These are phyloP conservation scores for Podospora conica DNA, from an alignment of 495 filamentous ascomycete genomes.

Conservation along the genomic window DNA sequence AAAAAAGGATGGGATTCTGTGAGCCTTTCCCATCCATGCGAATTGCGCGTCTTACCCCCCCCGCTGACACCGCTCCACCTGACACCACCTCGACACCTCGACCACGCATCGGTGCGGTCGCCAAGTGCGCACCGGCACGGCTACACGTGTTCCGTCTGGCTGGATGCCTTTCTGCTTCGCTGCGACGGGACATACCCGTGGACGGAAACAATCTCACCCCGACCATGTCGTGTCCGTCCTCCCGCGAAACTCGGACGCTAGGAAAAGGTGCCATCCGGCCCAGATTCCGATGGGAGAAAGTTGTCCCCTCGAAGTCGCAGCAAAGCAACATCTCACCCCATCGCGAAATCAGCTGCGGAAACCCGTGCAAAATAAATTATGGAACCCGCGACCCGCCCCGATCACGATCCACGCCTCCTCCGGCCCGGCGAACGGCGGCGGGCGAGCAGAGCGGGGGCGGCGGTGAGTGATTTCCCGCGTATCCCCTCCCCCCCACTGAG, in stretches of 20 bases:
- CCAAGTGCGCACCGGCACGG: background rate
- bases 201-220: background rate
- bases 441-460: background rate
- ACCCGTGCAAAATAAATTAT: background rate
- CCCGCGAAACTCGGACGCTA: background rate
- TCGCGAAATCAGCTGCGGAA: background rate
- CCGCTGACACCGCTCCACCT: background rate
- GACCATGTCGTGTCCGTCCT: too few relatives aligned
- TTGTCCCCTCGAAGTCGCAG: too few relatives aligned
- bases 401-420: background rate
- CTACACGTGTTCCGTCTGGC: background rate
- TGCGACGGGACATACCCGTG: background rate
- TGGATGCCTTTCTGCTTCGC: background rate
- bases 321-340: background rate
- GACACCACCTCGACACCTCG: too few relatives aligned
- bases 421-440: background rate
- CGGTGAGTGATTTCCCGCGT: background rate
- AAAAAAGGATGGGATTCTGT: conserved; percentile 3
- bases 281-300: too few relatives aligned
- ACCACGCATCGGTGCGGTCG: background rate
- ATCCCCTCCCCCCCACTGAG: background rate
- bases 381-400: background rate
- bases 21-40: conserved; percentile 6
- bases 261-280: background rate
- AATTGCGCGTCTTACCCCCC: background rate